Conservation (phyloP, 805 yeast species). For the Candida ficus region DNA sequence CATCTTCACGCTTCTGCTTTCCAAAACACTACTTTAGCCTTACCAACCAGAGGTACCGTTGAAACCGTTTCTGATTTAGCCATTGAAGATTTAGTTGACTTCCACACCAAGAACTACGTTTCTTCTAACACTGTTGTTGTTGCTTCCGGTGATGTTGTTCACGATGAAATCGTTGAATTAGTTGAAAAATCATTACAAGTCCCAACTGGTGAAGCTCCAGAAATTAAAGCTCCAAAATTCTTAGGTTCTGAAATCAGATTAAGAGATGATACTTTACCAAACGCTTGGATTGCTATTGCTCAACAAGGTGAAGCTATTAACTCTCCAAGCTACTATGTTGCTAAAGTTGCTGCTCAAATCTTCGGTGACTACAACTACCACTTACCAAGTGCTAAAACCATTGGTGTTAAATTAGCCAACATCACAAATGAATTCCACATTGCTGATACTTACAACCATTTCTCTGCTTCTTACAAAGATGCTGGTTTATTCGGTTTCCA, state of each 20-base stretch:
- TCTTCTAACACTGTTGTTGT: conserved; percentile 65
- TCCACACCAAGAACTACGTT: conserved; percentile 51
- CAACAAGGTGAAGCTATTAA: conserved; percentile 62
- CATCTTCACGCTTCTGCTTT: conserved; percentile 80
- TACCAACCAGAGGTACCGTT: conserved; percentile 71
- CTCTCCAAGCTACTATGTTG: conserved; percentile 63
- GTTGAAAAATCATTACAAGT: conserved; percentile 48
- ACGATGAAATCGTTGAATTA: conserved; percentile 63
- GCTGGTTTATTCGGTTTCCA: conserved; percentile 83
- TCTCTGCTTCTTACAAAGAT: conserved; percentile 67
- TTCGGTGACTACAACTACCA: conserved; percentile 50
- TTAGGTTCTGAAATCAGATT: conserved; percentile 83
- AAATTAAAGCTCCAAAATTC: conserved; percentile 53
- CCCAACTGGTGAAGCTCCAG: conserved; percentile 47
- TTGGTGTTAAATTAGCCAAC: conserved; percentile 67
- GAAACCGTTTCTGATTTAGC: conserved; percentile 59
- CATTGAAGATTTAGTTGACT: conserved; percentile 50
- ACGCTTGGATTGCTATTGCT: conserved; percentile 73
- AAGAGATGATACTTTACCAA: conserved; percentile 83
- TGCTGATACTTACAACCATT: conserved; percentile 67
- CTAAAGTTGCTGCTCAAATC: conserved; percentile 67
- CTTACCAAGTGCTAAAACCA: conserved; percentile 50
- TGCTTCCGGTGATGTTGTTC: conserved; percentile 64
- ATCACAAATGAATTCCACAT: conserved; percentile 67
- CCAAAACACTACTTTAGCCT: conserved; percentile 78